These are phyloP conservation scores for Xerocomellus chrysenteron DNA, from an alignment of 768 basidiomycete genomes.

Conservation along the genomic window DNA sequence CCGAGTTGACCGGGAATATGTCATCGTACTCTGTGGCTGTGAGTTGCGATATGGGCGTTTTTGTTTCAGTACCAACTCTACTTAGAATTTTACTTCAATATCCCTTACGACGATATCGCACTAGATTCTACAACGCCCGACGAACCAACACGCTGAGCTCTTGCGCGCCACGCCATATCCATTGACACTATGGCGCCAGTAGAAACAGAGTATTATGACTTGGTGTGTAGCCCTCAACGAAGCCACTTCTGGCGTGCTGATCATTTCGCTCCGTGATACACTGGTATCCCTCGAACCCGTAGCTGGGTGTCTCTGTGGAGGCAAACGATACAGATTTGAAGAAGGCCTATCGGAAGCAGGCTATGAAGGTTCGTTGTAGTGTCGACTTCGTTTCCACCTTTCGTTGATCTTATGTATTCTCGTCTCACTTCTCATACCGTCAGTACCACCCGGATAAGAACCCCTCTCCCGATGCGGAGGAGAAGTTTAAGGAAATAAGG, in stretches of 20 bases:
- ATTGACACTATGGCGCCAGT: constrained; percentile 67
- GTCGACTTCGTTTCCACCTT: neutral
- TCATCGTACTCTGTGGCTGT: constrained; percentile 31
- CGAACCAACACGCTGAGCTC: neutral
- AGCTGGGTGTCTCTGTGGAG: constrained; percentile 73
- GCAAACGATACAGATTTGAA: constrained; percentile 81
- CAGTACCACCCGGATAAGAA: constrained; percentile 98
- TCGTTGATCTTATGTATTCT: neutral
- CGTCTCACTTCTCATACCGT: neutral
- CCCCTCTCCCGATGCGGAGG: constrained; percentile 85
- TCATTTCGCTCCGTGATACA: neutral
- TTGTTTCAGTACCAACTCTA: constrained; percentile 6
- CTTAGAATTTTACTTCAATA: neutral
- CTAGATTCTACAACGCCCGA: constrained; percentile 2
- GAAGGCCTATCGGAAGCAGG: constrained; percentile 93
- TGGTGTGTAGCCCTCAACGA: constrained; percentile 46
- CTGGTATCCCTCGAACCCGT: constrained; percentile 1
- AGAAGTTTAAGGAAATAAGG: constrained; percentile 98
- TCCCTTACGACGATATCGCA: constrained; percentile 5
- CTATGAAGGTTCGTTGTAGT: constrained; percentile 71
- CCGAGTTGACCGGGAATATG: constrained; percentile 10
- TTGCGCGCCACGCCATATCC: neutral
- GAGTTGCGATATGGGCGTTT: constrained; percentile 5
- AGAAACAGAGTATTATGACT: constrained; percentile 86
- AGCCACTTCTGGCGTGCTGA: neutral